Base-by-base conservation (phyloP, 2,329 filamentous ascomycete species). In the Corynespora cassiicola region DNA sequence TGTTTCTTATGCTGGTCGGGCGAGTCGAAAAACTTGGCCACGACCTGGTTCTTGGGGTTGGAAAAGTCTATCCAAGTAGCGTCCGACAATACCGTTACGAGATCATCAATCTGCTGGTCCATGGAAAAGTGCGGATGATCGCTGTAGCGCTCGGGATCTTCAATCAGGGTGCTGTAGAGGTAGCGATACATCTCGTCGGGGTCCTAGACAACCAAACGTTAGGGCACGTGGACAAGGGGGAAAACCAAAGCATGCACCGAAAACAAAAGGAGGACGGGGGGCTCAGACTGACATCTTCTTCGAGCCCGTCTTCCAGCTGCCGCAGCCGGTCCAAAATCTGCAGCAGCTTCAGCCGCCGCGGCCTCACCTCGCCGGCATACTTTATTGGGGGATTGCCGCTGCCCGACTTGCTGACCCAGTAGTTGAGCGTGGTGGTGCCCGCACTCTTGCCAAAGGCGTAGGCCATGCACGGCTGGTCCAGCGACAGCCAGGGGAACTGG, bases 21-120 rank as follows among this genome's bases (percentile, higher is more conserved):
- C 22, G 76, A 73, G 39, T 76, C 84, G 43, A 90, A 86, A 66
- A 86, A 89, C 36, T 84, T 82, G 3, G 87, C 87, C 16, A 85
- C 81, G 15, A 89, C 83, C 56, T 90, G 87, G 54, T 89, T 88
- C 56, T 80, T 80, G 4, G 79, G 79, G 22, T 76, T 73, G 18
- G 84, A 86, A 53, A 89, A 88, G 64, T 90, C 86, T 49, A 86
- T 83, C 87, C 87, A 90, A 40, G 82, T 77, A 0, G 79, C 75
- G n/a, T 84, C 76, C 1, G 84, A 85, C 8, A 90, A 70, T 1
- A 86, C 84, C 50, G 82, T 76, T 39, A 89, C 82, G 15, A 90
- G 74, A 59, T 90, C 86, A 19, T 77, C 81, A 43, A 90, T 89
- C 63, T 90, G 87, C 60, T 77, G 79, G 46, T 88, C 85, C 47